These are phyloP conservation scores for Rhododendron molle DNA, from an alignment of 148 eudicot species.

Conservation along the genomic window DNA sequence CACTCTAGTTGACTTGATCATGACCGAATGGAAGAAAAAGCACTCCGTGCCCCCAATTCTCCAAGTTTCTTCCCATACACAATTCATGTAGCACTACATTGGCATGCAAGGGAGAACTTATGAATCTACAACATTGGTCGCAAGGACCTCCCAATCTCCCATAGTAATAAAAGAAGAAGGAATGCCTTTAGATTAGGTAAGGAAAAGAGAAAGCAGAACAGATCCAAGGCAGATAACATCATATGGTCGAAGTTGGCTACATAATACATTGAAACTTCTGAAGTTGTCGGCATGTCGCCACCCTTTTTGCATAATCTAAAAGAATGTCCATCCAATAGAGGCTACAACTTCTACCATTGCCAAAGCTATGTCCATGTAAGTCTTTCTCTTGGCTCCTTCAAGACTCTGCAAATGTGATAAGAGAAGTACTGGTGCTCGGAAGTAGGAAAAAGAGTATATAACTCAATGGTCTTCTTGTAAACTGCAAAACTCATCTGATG, in stretches of 20 bases:
- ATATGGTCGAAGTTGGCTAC: background rate
- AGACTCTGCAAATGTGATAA: no score
- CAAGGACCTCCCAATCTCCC: background rate
- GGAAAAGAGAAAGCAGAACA: background rate
- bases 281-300: background rate
- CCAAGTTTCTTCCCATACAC: background rate
- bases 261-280: background rate
- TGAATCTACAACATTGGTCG: background rate
- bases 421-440: no score
- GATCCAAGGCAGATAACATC: background rate
- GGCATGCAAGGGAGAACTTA: background rate
- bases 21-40: background rate
- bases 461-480: background rate
- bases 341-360: background rate
- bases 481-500: background rate
- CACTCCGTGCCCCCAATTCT: background rate
- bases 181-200: background rate
- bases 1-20: background rate
- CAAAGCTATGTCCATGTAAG: background rate
- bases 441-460: background rate
- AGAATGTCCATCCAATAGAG: background rate
- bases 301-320: background rate
- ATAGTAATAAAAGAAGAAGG: background rate
- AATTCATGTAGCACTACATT: background rate
- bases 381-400: background rate